Evolutionary conservation across 1,139 yeast genomes (phyloP).

Genomic region (Geotrichum phurueaensis): DNA sequence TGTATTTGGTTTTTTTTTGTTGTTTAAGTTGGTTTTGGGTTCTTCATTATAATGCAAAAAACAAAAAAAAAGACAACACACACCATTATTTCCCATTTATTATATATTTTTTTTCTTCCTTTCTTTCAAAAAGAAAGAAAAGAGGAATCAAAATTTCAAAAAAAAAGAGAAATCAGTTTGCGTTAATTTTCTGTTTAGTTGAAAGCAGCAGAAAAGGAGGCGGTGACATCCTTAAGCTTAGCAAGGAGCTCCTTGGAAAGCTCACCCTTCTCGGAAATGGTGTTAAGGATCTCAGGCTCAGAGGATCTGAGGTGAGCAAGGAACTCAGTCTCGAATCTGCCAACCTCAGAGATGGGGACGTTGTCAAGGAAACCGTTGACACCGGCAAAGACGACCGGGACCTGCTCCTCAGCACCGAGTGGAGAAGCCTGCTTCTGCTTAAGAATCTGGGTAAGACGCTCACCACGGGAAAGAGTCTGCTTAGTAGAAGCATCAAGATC

Average conservation of each 20-base stretch:
- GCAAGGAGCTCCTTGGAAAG: constrained; percentile 82
- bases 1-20: no score
- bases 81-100: neutral
- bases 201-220: constrained; percentile 87
- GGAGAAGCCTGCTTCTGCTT: constrained; percentile 98
- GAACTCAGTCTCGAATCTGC: constrained; percentile 90
- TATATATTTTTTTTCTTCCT: neutral
- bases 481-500: constrained; percentile 99
- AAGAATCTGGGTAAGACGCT: constrained; percentile 98
- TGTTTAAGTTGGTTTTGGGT: neutral
- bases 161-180: no score
- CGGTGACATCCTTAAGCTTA: constrained; percentile 84
- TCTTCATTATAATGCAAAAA: neutral
- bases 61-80: neutral
- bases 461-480: constrained; percentile 99
- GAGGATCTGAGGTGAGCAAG: constrained; percentile 78
- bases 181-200: constrained; percentile 1
- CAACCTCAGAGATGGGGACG: constrained; percentile 79
- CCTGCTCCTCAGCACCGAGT: constrained; percentile 97
- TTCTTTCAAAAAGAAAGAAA: no score
- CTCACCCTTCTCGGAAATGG: constrained; percentile 87
- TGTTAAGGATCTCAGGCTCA: constrained; percentile 74
- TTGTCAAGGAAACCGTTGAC: constrained; percentile 97
- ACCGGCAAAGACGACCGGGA: constrained; percentile 94
- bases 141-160: no score